These are phyloP conservation scores for Taxawa tesnikishii DNA, from an alignment of 2,329 filamentous ascomycete genomes.

Conservation along the genomic window DNA sequence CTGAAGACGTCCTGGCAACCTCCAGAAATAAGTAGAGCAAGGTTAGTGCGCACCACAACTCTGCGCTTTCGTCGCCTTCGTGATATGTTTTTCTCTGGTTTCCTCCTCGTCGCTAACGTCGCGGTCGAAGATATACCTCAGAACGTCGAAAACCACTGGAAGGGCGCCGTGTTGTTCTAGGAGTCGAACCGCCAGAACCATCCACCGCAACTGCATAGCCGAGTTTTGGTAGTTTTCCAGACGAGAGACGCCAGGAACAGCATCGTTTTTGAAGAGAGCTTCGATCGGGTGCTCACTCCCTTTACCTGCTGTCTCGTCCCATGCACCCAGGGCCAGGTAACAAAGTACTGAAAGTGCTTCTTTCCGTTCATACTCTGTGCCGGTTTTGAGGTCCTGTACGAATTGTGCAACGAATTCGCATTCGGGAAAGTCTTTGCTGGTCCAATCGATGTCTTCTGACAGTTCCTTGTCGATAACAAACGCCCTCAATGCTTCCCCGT, in stretches of 20 bases:
- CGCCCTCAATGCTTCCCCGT: constrained; percentile 59
- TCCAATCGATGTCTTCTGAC: too few relatives aligned
- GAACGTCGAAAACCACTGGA: constrained; percentile 24
- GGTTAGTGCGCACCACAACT: constrained; percentile 38
- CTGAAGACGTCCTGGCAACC: constrained; percentile 21
- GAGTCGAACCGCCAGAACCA: constrained; percentile 30
- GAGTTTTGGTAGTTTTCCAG: constrained; percentile 21
- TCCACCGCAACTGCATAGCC: constrained; percentile 30
- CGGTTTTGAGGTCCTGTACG: constrained; percentile 20
- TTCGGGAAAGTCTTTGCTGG: too few relatives aligned
- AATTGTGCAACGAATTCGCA: constrained; percentile 47
- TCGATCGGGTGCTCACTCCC: constrained; percentile 4
- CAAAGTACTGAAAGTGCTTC: constrained; percentile 29
- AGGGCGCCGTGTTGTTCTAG: constrained; percentile 28
- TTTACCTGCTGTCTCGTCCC: constrained; percentile 36
- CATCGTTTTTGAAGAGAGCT: too few relatives aligned
- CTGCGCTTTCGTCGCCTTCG: constrained; percentile 19
- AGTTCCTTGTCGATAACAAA: too few relatives aligned
- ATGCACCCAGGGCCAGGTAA: constrained; percentile 35
- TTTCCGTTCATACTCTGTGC: constrained; percentile 20
- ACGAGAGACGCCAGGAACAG: constrained; percentile 14
- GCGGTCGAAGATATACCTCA: constrained; percentile 19
- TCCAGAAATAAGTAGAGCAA: constrained; percentile 38
- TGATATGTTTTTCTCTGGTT: constrained; percentile 1
- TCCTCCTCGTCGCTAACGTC: constrained; percentile 3